Base-by-base conservation (phyloP, 176 grass and related monocot genomes). In the Zea luxurians region DNA sequence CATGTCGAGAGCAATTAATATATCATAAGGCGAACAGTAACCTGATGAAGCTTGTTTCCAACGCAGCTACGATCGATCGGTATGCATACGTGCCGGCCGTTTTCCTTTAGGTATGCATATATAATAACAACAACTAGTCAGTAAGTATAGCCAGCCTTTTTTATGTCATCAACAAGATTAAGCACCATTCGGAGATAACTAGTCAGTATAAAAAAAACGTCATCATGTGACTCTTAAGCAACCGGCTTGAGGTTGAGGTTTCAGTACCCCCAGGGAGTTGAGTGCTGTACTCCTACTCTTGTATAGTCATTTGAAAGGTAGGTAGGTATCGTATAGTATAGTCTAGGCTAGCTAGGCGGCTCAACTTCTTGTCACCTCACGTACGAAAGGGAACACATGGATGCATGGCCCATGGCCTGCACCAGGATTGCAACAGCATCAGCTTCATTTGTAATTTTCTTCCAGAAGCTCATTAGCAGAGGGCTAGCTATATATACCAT, bases 371-470 rank as follows among this genome's bases (percentile, higher is more conserved):
- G 21, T 66, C 64, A 8, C 61, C 66, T 47, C 37, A 55, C 48
- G 37, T 68, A 54, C 15, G 34, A 79, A 79, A 73, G 42, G 10
- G 13, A 37, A 68, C 47, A 27, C 27, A 27, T 27, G 27, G 0
- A 27, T 27, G 27, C 27, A 27, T 27, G 27, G 27, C 27, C 27
- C 27, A 48, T 41, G 49, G 58, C 37, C 15, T 78, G 74, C 37
- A 10, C 45, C 55, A 27, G 78, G 7, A 88, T 68, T 73, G 66
- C 74, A 35, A 37, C 53, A 27, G 66, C 74, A 35, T 21, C 53
- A 54, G 40, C 48, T 66, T n/a, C 48, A 71, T 49, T 78, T 78
- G 46, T n/a, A n/a, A n/a, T 83, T 18, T 83, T 83, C 48, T 87
- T 63, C 63, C 11, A 17, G 73, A 74, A 66, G 36, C 16, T 49